These are phyloP conservation scores for Hysterium pulicare DNA, from an alignment of 2,329 filamentous ascomycete genomes.

Conservation along the genomic window DNA sequence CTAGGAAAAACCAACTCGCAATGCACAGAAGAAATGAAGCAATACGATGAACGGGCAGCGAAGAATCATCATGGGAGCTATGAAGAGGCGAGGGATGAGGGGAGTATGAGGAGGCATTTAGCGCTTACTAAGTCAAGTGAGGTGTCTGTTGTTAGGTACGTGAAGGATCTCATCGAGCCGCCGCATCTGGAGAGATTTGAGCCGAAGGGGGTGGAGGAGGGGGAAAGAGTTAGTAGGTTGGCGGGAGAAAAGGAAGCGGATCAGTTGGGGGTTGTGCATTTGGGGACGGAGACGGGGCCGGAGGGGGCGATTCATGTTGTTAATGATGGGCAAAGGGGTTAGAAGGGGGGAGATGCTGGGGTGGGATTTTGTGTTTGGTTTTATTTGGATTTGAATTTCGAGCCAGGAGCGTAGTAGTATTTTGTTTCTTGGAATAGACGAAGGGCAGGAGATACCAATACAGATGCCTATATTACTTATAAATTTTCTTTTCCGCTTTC, in stretches of 20 bases:
- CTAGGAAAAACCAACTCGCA: conserved; percentile 64
- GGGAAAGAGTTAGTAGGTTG: no score
- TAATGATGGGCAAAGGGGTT: background rate
- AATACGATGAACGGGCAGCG: conserved; percentile 44
- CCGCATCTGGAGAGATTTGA: conserved; percentile 61
- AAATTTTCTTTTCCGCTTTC: no score
- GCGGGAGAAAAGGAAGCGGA: conserved; percentile 9
- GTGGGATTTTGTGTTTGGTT: no score
- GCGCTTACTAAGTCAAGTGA: conserved; percentile 81
- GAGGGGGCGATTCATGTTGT: conserved; percentile 15
- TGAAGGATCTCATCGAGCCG: conserved; percentile 65
- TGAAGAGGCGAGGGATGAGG: conserved; percentile 42
- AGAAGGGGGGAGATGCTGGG: background rate
- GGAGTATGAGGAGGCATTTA: conserved; percentile 60
- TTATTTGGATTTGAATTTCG: no score
- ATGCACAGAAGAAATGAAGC: conserved; percentile 62
- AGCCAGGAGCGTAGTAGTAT: no score
- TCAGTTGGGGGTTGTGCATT: conserved; percentile 20
- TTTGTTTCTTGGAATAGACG: no score
- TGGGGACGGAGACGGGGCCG: conserved; percentile 15
- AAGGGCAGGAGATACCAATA: no score
- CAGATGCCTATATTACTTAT: no score
- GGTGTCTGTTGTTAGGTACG: conserved; percentile 75
- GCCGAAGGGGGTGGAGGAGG: conserved; percentile 43
- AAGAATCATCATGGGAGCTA: conserved; percentile 43